phyloP scores from a whole-genome alignment of 176 grass and related monocot genomes.

The Carex parvula region DNA sequence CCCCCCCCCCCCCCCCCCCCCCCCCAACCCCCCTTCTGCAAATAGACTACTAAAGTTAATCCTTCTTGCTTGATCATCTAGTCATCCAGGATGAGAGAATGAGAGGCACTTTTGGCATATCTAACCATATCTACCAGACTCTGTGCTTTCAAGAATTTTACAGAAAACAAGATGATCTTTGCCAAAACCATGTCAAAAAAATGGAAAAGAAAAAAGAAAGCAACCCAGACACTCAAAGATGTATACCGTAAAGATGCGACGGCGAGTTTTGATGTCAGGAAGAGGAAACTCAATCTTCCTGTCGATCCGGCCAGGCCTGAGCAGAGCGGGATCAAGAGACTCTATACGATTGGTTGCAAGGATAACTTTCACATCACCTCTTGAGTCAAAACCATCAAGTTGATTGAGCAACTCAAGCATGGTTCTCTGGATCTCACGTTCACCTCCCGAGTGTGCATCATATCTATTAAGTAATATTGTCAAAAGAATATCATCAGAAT shows the following conservation, averaged over 20 bases:
- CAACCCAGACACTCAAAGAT: neutral
- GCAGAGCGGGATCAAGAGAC: slow-evolving; percentile 77
- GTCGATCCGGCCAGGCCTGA: slow-evolving; percentile 77
- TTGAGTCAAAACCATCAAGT: slow-evolving; percentile 85
- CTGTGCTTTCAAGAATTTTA: neutral
- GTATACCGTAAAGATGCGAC: slow-evolving; percentile 64
- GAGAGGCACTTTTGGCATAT: neutral
- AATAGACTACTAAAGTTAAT: neutral
- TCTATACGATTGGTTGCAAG: slow-evolving; percentile 85
- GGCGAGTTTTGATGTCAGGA: slow-evolving; percentile 79
- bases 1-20: neutral
- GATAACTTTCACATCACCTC: slow-evolving; percentile 89
- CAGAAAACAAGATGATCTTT: neutral
- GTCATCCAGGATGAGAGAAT: neutral
- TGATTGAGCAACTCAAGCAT: slow-evolving; percentile 85
- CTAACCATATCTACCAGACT: neutral
- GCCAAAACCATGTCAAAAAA: neutral
- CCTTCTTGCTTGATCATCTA: neutral
- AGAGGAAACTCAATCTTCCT: slow-evolving; percentile 83
- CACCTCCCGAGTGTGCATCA: slow-evolving; percentile 91
- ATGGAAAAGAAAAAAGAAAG: neutral
- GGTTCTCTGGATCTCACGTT: slow-evolving; percentile 83
- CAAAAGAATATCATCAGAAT: neutral
- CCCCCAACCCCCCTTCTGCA: neutral
- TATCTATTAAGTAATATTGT: slow-evolving; percentile 41